These are phyloP conservation scores for Glarea lozoyensis DNA, from an alignment of 495 filamentous ascomycete species.

Conservation along the genomic window DNA sequence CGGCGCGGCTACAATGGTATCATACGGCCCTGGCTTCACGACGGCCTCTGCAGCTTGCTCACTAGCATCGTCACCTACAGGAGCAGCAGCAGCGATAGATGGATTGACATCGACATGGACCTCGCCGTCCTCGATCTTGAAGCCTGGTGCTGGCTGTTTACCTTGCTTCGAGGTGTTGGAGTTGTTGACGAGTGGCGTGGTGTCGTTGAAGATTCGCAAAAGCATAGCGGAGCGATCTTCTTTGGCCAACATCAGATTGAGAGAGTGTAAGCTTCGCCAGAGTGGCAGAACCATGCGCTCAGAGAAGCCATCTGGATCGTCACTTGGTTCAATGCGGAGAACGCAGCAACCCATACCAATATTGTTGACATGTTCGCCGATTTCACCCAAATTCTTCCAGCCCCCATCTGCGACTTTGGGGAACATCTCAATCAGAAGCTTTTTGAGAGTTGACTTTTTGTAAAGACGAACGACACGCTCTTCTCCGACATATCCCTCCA, in stretches of 20 bases:
- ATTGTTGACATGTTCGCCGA: constrained; percentile 70
- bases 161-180: no score
- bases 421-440: constrained; percentile 89
- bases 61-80: no score
- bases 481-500: constrained; percentile 80
- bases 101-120: no score
- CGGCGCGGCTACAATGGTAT: no score
- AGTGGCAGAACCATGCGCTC: constrained; percentile 82
- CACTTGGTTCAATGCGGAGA: constrained; percentile 65
- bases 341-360: constrained; percentile 90
- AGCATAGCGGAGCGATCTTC: constrained; percentile 92
- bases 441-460: constrained; percentile 65
- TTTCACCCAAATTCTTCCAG: constrained; percentile 73
- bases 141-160: no score
- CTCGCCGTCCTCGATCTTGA: no score
- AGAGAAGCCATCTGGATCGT: constrained; percentile 57
- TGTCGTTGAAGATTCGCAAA: constrained; percentile 81
- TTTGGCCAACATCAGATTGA: constrained; percentile 96
- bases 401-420: constrained; percentile 62
- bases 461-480: constrained; percentile 64
- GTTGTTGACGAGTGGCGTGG: constrained; percentile 57
- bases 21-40: no score
- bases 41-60: no score
- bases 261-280: constrained; percentile 76
- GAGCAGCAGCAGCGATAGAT: no score